Evolutionary conservation across 768 basidiomycete species (phyloP).

Genomic region (Podaxis sp.): DNA sequence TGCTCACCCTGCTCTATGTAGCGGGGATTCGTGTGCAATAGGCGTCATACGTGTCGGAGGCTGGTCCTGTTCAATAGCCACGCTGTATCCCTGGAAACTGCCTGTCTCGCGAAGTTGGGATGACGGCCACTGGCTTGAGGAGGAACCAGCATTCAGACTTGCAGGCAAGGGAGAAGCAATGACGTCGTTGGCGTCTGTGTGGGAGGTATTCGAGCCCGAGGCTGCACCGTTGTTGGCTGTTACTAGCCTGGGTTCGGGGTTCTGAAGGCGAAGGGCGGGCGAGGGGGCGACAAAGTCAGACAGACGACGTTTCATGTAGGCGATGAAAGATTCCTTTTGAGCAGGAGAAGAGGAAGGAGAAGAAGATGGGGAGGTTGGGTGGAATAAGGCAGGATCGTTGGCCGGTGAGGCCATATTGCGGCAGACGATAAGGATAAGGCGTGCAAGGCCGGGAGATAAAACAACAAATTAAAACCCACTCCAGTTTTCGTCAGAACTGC

Average conservation of each 20-base stretch:
- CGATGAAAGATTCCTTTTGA: slow-evolving; percentile 15
- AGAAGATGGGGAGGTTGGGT: neutral
- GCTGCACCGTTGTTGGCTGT: neutral
- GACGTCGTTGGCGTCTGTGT: slow-evolving; percentile 1
- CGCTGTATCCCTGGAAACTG: too few species aligned
- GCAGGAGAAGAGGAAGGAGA: neutral
- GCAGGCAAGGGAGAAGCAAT: neutral
- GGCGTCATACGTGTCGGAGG: slow-evolving; percentile 13
- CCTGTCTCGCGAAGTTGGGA: neutral
- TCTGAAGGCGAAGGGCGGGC: slow-evolving; percentile 11
- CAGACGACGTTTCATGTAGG: slow-evolving; percentile 25
- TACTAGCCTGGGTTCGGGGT: slow-evolving; percentile 6
- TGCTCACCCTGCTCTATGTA: slow-evolving; percentile 53
- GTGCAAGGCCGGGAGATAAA: neutral
- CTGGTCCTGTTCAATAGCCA: neutral
- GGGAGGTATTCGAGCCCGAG: neutral
- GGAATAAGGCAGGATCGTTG: neutral
- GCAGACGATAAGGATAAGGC: neutral
- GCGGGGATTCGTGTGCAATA: slow-evolving; percentile 31
- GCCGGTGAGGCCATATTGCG: neutral
- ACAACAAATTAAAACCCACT: neutral
- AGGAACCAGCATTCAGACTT: neutral
- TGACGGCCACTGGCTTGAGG: neutral
- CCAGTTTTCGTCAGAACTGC: neutral
- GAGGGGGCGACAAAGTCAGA: slow-evolving; percentile 20